Evolutionary conservation across 352 stramenopile species (phyloP).

Genomic region (Pythium brachiatum): DNA sequence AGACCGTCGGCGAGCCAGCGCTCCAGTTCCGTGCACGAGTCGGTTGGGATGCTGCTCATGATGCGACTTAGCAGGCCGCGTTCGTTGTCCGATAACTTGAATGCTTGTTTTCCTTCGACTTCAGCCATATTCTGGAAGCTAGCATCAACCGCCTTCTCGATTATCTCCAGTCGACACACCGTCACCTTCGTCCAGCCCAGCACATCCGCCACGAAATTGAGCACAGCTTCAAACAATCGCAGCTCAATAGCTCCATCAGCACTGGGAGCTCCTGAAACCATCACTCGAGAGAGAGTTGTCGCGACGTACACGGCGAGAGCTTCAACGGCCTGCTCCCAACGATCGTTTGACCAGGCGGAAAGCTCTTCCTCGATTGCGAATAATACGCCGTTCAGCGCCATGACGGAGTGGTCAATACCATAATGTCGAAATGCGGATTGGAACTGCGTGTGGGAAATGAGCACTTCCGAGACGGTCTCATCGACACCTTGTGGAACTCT

Average conservation of each 20-base stretch:
- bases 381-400: conserved; percentile 13
- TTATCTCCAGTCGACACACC: conserved; percentile 4
- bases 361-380: conserved; percentile 14
- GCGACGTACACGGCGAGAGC: neutral
- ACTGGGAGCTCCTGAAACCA: neutral
- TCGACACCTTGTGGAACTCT: too few relatives aligned
- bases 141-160: conserved; percentile 5
- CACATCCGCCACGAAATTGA: conserved; percentile 16
- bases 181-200: conserved; percentile 14
- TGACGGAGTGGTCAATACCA: conserved; percentile 15
- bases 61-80: conserved; percentile 16
- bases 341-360: conserved; percentile 10
- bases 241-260: neutral
- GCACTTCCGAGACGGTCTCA: neutral
- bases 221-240: conserved; percentile 3
- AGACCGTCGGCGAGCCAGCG: conserved; percentile 13
- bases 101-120: neutral
- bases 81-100: conserved; percentile 17
- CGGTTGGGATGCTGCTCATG: neutral
- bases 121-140: conserved; percentile 15
- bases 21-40: conserved; percentile 6
- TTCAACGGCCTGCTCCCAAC: neutral
- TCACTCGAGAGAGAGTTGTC: neutral
- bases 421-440: conserved; percentile 10
- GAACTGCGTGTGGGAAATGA: conserved; percentile 13